These are phyloP conservation scores for Jatropha multifida DNA, from an alignment of 441 rosid genomes.

Conservation along the genomic window DNA sequence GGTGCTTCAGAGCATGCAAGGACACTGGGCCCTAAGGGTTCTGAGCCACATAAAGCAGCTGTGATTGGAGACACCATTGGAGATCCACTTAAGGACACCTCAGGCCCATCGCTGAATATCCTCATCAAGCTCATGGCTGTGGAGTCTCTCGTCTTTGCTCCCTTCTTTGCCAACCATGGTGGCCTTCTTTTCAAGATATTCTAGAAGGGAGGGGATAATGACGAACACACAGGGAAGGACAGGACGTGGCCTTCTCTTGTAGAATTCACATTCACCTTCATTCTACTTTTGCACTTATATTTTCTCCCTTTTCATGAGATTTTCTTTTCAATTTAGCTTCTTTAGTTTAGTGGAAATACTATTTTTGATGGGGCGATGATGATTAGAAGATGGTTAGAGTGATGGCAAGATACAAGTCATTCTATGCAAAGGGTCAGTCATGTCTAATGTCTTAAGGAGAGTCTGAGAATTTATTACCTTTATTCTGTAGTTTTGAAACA, in stretches of 20 bases:
- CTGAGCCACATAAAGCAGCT: constrained; percentile 82
- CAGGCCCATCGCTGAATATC: constrained; percentile 82
- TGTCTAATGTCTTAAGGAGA: neutral
- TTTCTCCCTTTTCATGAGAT: constrained; percentile 14
- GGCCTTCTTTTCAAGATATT: constrained; percentile 70
- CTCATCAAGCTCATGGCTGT: constrained; percentile 91
- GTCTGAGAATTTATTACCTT: neutral
- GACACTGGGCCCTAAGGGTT: constrained; percentile 74
- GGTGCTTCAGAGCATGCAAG: constrained; percentile 86
- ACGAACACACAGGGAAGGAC: neutral
- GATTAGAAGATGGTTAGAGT: constrained; percentile 7
- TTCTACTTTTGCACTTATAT: constrained; percentile 7
- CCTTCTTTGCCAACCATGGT: constrained; percentile 83
- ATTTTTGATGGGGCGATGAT: constrained; percentile 7
- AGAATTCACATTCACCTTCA: constrained; percentile 4
- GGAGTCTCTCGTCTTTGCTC: constrained; percentile 81
- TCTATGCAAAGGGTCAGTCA: too few species aligned
- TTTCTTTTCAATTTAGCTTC: constrained; percentile 6
- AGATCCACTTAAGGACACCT: constrained; percentile 81
- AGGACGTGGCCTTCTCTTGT: constrained; percentile 4
- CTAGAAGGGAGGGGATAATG: neutral
- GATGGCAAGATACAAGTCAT: constrained; percentile 9
- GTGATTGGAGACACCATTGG: constrained; percentile 86
- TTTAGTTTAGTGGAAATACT: constrained; percentile 12
- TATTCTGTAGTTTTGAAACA: constrained; percentile 2